Percentiles rank a stretch among this genome's conserved stretches.
Conservation (phyloP, 2,329 filamentous ascomycete species). For the Teratosphaeria zuluensis region DNA sequence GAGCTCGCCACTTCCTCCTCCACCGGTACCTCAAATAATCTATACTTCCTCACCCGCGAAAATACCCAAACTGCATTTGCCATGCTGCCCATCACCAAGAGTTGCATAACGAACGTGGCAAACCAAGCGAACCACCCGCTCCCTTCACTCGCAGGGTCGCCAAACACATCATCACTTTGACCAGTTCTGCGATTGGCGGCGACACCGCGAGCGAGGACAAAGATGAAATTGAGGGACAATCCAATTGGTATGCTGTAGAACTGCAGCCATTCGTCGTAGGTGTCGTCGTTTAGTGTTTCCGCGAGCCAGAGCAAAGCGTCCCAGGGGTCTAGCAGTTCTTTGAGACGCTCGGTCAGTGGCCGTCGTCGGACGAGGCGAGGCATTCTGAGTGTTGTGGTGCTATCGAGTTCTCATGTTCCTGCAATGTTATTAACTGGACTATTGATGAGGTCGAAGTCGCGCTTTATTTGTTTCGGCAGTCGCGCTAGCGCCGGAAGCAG, state of each 20-base stretch:
- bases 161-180: constrained; percentile 69
- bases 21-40: constrained; percentile 79
- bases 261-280: constrained; percentile 73
- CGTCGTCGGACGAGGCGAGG: constrained; percentile 74
- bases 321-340: constrained; percentile 70
- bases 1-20: constrained; percentile 68
- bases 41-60: constrained; percentile 71
- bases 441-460: background rate
- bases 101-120: constrained; percentile 57
- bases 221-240: constrained; percentile 64
- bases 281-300: constrained; percentile 82
- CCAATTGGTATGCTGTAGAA: constrained; percentile 67
- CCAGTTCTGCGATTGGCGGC: constrained; percentile 30
- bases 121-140: constrained; percentile 59
- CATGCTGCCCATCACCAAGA: constrained; percentile 56
- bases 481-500: background rate
- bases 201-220: constrained; percentile 67
- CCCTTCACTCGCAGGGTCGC: constrained; percentile 49
- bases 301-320: constrained; percentile 87
- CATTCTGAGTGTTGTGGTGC: constrained; percentile 34
- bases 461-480: background rate
- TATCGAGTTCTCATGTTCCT: background rate
- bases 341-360: constrained; percentile 71
- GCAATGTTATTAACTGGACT: background rate
- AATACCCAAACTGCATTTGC: constrained; percentile 76